phyloP scores from a whole-genome alignment of 2,329 filamentous ascomycete species.

The Curvularia spicifera region DNA sequence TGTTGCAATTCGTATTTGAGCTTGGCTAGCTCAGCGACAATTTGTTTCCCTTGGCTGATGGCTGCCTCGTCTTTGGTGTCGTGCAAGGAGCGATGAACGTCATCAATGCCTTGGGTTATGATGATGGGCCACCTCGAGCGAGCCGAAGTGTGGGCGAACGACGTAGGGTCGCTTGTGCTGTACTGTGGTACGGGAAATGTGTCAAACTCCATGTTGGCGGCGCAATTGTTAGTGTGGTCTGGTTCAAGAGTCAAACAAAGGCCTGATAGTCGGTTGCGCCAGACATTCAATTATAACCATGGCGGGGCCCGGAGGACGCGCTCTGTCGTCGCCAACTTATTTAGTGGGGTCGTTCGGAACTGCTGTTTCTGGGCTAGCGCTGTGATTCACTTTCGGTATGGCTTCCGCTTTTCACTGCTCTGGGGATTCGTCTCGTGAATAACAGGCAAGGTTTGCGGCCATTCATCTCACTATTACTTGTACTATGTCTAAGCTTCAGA shows the following conservation, averaged over 20 bases:
- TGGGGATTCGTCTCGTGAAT: too few relatives aligned
- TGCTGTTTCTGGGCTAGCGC: not conserved
- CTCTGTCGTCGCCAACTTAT: not conserved
- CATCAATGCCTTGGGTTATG: constrained; percentile 89
- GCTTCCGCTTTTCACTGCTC: not conserved
- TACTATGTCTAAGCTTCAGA: too few relatives aligned
- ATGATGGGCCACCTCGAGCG: constrained; percentile 93
- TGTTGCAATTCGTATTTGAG: constrained; percentile 97
- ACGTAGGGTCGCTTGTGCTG: constrained; percentile 79
- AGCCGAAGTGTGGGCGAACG: constrained; percentile 86
- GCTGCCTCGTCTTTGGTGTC: constrained; percentile 67
- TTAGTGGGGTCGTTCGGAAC: constrained; percentile 2
- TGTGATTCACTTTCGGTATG: not conserved
- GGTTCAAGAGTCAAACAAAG: not conserved
- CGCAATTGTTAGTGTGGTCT: not conserved
- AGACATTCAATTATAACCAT: not conserved
- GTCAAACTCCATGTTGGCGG: constrained; percentile 29
- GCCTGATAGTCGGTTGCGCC: not conserved
- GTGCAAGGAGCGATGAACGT: constrained; percentile 79
- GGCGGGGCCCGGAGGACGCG: constrained; percentile 1
- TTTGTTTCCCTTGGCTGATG: constrained; percentile 80
- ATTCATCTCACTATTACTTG: too few relatives aligned
- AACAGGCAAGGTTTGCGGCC: too few relatives aligned
- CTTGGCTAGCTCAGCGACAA: constrained; percentile 77
- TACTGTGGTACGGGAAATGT: constrained; percentile 67